Base-by-base conservation (phyloP, 495 filamentous ascomycete genomes). In the Immersiella caudata region DNA sequence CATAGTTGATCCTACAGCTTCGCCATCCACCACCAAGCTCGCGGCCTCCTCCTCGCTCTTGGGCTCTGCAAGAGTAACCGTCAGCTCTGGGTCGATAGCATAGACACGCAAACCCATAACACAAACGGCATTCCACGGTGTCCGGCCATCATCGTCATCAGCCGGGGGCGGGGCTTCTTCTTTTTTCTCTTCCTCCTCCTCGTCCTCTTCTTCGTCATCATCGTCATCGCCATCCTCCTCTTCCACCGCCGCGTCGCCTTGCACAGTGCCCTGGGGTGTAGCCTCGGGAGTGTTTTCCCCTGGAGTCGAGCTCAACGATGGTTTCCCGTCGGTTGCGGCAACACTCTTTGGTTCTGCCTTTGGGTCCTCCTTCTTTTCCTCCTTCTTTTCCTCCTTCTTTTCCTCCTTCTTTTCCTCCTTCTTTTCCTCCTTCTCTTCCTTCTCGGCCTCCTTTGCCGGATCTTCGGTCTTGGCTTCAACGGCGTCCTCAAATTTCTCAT, bases 111-210 rank as follows among this genome's bases (percentile, higher is more conserved):
- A 68, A 0, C 84, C 84, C 25, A 86, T 68, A 9, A 85, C 83
- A 59, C 82, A 85, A 0, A 86, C 77, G 2, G 84, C 84, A 63
- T 86, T 85, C 84, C 84, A 86, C 0, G 82, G 83, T 57, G 79
- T 55, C 2, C 59, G 68, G 24, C 27, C 56, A 8, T 69, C 70
- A 6, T 68, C 60, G 5, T 71, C 66, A 5, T 49, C 55, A 1
- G 65, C 27, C 33, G 78, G 54, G 4, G 63, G 63, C 40, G 21
- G 25, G 12, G 14, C 33, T 35, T 57, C 35, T 14, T 9, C 9
- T 36, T 36, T n/a, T 14, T 56, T 29, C 51, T 70, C 64, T 26
- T 68, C 61, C 14, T 65, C 56, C 20, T 63, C 66, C 2, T 68
- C 63, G 0, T 64, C 66, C 0, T 67, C 64, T 21, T 67, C 66